Base-by-base conservation (phyloP, 805 yeast species). In the Komagataella ulmi region DNA sequence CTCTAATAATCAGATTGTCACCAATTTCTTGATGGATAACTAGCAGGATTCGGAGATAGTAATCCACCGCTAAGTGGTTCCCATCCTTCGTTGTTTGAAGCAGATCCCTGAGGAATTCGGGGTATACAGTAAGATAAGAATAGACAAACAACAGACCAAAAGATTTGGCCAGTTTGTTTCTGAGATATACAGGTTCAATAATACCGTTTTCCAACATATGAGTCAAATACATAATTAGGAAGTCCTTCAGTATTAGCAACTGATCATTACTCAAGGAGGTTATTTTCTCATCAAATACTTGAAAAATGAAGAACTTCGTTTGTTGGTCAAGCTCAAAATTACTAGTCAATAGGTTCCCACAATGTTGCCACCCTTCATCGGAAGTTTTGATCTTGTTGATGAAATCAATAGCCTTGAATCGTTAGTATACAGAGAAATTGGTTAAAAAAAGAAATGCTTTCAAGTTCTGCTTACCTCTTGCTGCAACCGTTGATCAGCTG, bases 11-110 rank as follows among this genome's bases (percentile, higher is more conserved):
- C 57, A 90, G 76, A 62, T 86, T 93, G 64, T 93, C 99, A 40
- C 96, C 99, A 58, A 93, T 88, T 66, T 90, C 97, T 24, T 83
- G 82, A 64, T 93, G 97, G 54, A 93, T 80, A 30, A 85, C 78
- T 46, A 81, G 65, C 54, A 89, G 69, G 6, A 88, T 76, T 61
- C 97, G 77, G 44, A 84, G 66, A 64, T 85, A 89, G 65, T 86
- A 79, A 61, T 90, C 97, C 8, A 75, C 63, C 57, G 76, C 78
- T 50, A 78, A 55, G 59, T 72, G 63, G 59, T 71, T 67, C 2
- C 60, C 51, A 44, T 60, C 50, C 48, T 58, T 61, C n/a, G 68
- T 59, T 45, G 78, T 58, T 10, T 64, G 57, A 46, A 74, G 62
- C 45, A 81, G 61, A 56, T 80, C 84, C 47, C 67, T 71, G 59